These are phyloP conservation scores for Heterobasidion annosum DNA, from an alignment of 1,284 basidiomycete species.

Conservation along the genomic window DNA sequence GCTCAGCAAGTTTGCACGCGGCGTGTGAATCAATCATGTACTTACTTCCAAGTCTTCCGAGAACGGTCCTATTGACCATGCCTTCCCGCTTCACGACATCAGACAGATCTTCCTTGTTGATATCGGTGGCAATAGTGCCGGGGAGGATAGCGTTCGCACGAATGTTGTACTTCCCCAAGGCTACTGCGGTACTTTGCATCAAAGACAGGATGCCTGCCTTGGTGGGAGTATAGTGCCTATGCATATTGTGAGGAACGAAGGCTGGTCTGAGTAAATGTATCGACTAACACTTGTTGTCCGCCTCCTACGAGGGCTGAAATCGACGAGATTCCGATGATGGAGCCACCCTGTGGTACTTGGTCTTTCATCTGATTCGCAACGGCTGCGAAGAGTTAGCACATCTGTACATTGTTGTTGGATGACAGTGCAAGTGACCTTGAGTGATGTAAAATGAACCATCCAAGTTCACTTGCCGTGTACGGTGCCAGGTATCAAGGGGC, in stretches of 20 bases:
- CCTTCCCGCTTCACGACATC: slow-evolving; percentile 51
- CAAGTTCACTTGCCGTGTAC: slow-evolving; percentile 67
- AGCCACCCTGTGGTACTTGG: slow-evolving; percentile 64
- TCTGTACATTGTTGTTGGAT: neutral
- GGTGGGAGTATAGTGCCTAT: slow-evolving; percentile 2
- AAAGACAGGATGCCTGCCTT: slow-evolving; percentile 65
- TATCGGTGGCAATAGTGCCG: slow-evolving; percentile 72
- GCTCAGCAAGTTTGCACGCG: neutral
- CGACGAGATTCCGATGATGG: slow-evolving; percentile 69
- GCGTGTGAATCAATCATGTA: slow-evolving; percentile 2
- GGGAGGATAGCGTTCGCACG: slow-evolving; percentile 62
- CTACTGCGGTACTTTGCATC: slow-evolving; percentile 79
- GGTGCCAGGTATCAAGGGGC: slow-evolving; percentile 60
- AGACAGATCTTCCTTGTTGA: slow-evolving; percentile 71
- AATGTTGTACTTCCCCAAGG: slow-evolving; percentile 69
- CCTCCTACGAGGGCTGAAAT: slow-evolving; percentile 78
- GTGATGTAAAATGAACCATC: slow-evolving; percentile 74
- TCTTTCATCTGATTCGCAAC: slow-evolving; percentile 72
- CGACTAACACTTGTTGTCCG: slow-evolving; percentile 51
- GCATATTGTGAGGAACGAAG: neutral
- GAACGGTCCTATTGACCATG: slow-evolving; percentile 60
- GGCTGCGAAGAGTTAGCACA: slow-evolving; percentile 26
- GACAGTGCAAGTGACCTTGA: slow-evolving; percentile 36
- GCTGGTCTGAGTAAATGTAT: neutral
- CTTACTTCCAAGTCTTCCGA: slow-evolving; percentile 61